Percentiles rank a stretch among this genome's conserved stretches.
Conservation (phyloP, 768 basidiomycete genomes). For the Phylloporus sp. region DNA sequence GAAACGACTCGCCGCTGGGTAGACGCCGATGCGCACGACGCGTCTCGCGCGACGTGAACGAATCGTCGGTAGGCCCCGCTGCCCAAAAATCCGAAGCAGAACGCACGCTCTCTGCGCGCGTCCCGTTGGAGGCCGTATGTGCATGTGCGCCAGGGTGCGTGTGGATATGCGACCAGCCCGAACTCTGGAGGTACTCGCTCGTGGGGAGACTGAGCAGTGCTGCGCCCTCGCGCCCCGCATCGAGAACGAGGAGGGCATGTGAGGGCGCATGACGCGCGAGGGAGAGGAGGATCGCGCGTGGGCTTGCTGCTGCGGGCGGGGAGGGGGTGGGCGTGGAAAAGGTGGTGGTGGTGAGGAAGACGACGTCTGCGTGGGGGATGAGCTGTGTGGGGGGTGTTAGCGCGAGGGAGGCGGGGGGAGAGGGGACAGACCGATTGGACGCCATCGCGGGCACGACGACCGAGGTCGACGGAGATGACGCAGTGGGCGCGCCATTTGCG, state of each 20-base stretch:
- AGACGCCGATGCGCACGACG: slow-evolving; percentile 4
- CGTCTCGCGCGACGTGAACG: slow-evolving; percentile 19
- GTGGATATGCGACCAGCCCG: slow-evolving; percentile 53
- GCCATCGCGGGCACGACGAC: slow-evolving; percentile 67
- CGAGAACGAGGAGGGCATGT: slow-evolving; percentile 74
- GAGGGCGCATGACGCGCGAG: slow-evolving; percentile 60
- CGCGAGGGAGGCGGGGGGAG: neutral
- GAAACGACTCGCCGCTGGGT: slow-evolving; percentile 29
- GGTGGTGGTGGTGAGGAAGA: slow-evolving; percentile 52
- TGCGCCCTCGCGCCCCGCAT: slow-evolving; percentile 77
- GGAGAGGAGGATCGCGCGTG: slow-evolving; percentile 74
- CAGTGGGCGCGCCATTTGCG: slow-evolving; percentile 80
- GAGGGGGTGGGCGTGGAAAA: slow-evolving; percentile 32
- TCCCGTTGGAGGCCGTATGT: slow-evolving; percentile 17
- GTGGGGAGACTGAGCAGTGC: slow-evolving; percentile 80
- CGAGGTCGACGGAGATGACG: slow-evolving; percentile 76
- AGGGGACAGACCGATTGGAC: slow-evolving; percentile 70
- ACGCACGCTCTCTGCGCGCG: slow-evolving; percentile 38
- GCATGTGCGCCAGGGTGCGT: slow-evolving; percentile 16
- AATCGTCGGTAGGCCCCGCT: slow-evolving; percentile 23
- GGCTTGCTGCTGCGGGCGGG: slow-evolving; percentile 49
- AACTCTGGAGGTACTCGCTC: slow-evolving; percentile 81
- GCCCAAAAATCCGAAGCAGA: slow-evolving; percentile 81
- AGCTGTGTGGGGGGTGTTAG: slow-evolving; percentile 42
- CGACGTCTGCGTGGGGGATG: slow-evolving; percentile 74